Percentiles rank a stretch among this genome's conserved stretches.
Conservation (phyloP, 768 basidiomycete genomes). For the Solioccasus polychromus region DNA sequence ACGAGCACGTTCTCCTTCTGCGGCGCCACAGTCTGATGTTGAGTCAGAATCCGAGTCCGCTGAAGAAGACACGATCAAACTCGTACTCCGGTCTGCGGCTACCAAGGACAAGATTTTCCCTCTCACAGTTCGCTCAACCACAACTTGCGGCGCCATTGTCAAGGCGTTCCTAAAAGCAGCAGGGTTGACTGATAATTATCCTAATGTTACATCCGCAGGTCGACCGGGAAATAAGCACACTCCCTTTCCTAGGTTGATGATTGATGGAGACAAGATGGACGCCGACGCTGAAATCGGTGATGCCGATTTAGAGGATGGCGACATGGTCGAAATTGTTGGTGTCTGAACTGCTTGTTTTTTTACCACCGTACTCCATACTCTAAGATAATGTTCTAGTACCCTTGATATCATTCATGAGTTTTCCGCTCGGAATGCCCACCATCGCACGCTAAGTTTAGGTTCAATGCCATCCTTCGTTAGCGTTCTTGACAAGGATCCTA, state of each 20-base stretch:
- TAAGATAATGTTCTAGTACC: constrained; percentile 13
- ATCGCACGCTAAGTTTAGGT: neutral
- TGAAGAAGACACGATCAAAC: constrained; percentile 54
- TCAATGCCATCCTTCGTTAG: constrained; percentile 46
- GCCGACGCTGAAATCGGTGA: constrained; percentile 58
- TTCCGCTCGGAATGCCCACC: neutral
- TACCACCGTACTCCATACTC: constrained; percentile 7
- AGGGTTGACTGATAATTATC: constrained; percentile 55
- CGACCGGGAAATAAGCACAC: constrained; percentile 30
- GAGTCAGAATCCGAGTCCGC: constrained; percentile 37
- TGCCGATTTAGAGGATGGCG: constrained; percentile 75
- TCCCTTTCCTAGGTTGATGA: constrained; percentile 38
- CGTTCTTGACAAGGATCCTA: constrained; percentile 83
- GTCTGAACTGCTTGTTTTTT: constrained; percentile 31
- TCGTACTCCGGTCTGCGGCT: constrained; percentile 57
- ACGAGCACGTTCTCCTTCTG: constrained; percentile 10
- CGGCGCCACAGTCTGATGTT: constrained; percentile 25
- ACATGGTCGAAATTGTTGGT: constrained; percentile 72
- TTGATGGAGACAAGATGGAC: constrained; percentile 75
- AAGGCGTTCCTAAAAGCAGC: constrained; percentile 71
- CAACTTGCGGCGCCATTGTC: constrained; percentile 74
- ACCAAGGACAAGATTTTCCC: constrained; percentile 51
- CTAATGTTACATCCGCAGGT: constrained; percentile 32
- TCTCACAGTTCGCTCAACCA: constrained; percentile 69
- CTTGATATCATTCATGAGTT: constrained; percentile 5